phyloP scores from a whole-genome alignment of 768 basidiomycete species.

The Crepidotus variabilis region DNA sequence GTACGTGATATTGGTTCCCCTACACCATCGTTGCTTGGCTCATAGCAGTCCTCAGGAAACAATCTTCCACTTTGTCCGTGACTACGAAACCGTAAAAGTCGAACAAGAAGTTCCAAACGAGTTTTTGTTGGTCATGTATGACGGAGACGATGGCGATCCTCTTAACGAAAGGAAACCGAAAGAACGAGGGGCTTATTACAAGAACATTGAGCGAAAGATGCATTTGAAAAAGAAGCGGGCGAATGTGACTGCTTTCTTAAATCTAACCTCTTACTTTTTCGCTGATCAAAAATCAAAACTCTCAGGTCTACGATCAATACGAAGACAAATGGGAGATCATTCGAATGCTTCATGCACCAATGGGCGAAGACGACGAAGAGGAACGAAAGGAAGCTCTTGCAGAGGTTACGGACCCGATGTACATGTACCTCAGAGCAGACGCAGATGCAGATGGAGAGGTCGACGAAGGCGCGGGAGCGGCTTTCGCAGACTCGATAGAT shows the following conservation, averaged over 20 bases:
- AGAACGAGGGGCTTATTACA: constrained; percentile 78
- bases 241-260: constrained; percentile 48
- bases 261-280: not conserved
- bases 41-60: constrained; percentile 45
- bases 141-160: constrained; percentile 43
- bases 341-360: constrained; percentile 63
- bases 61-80: constrained; percentile 72
- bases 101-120: constrained; percentile 86
- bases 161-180: constrained; percentile 31
- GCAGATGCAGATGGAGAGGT: constrained; percentile 65
- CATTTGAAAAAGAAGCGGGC: constrained; percentile 79
- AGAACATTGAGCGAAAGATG: constrained; percentile 88
- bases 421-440: constrained; percentile 47
- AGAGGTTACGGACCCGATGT: constrained; percentile 73
- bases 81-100: constrained; percentile 84
- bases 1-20: constrained; percentile 26
- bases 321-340: constrained; percentile 83
- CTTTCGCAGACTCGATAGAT: constrained; percentile 11
- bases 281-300: constrained; percentile 6
- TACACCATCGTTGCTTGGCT: not conserved
- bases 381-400: constrained; percentile 78
- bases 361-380: constrained; percentile 70
- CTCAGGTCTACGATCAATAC: constrained; percentile 66
- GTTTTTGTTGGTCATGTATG: constrained; percentile 72
- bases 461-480: constrained; percentile 27